Base-by-base conservation (phyloP, 805 yeast genomes). In the Wickerhamomyces mucosus region DNA sequence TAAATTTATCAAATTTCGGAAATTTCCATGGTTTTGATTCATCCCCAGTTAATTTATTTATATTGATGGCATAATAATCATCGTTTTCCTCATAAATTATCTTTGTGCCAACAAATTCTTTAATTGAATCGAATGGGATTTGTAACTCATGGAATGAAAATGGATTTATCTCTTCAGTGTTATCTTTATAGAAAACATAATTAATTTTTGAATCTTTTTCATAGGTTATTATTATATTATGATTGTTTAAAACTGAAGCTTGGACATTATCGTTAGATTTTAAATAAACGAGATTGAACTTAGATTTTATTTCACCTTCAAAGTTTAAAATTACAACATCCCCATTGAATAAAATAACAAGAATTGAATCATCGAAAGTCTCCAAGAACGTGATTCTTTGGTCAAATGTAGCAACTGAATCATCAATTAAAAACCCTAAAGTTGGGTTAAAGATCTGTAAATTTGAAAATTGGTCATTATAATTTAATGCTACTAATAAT, bases 401-500 rank as follows among this genome's bases (percentile, higher is more conserved):
- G 8, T 34, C 26, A 17, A 41, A 35, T 7, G 27, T 29, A 7
- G 29, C 33, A n/a, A 45, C 11, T 13, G n/a, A n/a, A n/a, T 46
- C 42, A 9, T 21, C 25, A 8, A 29, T 13, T 14, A 42, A 29
- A 19, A 37, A 31, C 6, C 50, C 50, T 11, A 31, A 28, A 3
- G n/a, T 10, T 15, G 38, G 9, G 30, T 48, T 36, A 47, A 46
- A 46, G 5, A 39, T 19, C 37, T 35, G 53, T 36, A 35, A 33
- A 12, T 35, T 55, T 40, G 27, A 33, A 21, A 35, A 32, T 12
- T 39, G 34, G 20, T 35, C 37, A 7, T 5, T 27, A 22, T 35
- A 34, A 28, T 46, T 46, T 16, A 53, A 42, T 2, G 50, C 58
- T n/a, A 7, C 45, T 45, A 6, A 39, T 32, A 2, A 38, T 31